These are phyloP conservation scores for Debaryomyces castellii DNA, from an alignment of 805 yeast genomes.

Conservation along the genomic window DNA sequence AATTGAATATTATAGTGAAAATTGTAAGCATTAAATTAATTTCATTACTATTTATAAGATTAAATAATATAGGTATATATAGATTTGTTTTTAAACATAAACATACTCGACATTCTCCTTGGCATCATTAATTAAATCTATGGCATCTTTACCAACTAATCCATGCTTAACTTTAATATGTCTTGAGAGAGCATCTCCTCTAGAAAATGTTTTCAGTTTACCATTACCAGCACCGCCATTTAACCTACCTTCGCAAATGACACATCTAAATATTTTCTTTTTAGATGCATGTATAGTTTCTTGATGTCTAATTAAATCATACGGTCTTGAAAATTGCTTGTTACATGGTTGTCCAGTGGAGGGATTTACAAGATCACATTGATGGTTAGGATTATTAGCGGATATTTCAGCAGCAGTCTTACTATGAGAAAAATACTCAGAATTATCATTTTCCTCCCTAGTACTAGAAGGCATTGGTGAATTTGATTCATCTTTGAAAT, in stretches of 20 bases:
- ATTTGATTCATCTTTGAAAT: not conserved
- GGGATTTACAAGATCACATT: constrained; percentile 61
- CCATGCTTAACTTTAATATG: constrained; percentile 81
- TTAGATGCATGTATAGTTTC: constrained; percentile 48
- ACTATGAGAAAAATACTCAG: constrained; percentile 6
- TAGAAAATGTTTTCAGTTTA: constrained; percentile 43
- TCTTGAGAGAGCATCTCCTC: constrained; percentile 47
- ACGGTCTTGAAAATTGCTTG: constrained; percentile 78
- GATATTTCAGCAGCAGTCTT: constrained; percentile 31
- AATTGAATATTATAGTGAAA: not conserved
- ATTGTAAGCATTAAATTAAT: not conserved
- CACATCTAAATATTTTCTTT: constrained; percentile 47
- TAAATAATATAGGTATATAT: not conserved
- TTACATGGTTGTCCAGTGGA: constrained; percentile 63
- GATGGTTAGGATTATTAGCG: constrained; percentile 44
- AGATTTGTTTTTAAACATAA: constrained; percentile 12
- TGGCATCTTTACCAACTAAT: constrained; percentile 62
- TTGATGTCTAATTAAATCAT: constrained; percentile 46
- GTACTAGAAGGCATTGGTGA: constrained; percentile 2
- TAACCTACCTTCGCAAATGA: constrained; percentile 45
- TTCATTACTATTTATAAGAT: constrained; percentile 5
- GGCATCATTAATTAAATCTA: constrained; percentile 69
- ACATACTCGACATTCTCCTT: constrained; percentile 73
- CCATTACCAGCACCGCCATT: constrained; percentile 54
- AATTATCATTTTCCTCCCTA: too few relatives aligned